Evolutionary conservation across 305 asterid genomes (phyloP).

Genomic region (Stenogyne calaminthoides): DNA sequence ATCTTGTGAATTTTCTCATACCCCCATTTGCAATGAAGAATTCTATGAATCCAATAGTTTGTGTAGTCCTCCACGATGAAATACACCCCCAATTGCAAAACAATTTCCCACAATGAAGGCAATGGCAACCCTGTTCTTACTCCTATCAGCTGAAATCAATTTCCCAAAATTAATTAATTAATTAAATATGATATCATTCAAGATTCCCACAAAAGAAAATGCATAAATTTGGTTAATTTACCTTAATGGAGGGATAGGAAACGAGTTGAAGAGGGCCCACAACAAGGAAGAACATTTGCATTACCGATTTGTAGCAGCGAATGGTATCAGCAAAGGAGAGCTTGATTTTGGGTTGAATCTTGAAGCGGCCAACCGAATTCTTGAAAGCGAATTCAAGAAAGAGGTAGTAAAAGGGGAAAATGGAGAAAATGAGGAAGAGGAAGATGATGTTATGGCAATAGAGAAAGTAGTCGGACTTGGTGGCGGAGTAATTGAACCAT

Average conservation of each 20-base stretch:
- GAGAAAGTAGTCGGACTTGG: constrained; percentile 82
- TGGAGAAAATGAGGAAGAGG: constrained; percentile 73
- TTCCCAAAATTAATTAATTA: neutral
- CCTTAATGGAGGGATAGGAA: constrained; percentile 83
- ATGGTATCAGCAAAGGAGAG: constrained; percentile 60
- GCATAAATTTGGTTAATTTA: constrained; percentile 22
- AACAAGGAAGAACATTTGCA: constrained; percentile 79
- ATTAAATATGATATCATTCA: neutral
- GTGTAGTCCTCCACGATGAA: constrained; percentile 86
- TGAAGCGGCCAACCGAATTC: constrained; percentile 46
- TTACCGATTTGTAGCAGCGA: constrained; percentile 75
- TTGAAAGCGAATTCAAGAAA: constrained; percentile 57
- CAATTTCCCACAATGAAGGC: constrained; percentile 79
- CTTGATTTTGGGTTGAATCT: constrained; percentile 82
- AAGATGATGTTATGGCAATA: constrained; percentile 86
- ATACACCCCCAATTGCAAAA: constrained; percentile 67
- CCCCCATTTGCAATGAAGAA: constrained; percentile 92
- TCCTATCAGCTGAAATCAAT: constrained; percentile 78
- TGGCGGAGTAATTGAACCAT: constrained; percentile 84
- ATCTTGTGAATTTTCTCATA: constrained; percentile 94
- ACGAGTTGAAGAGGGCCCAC: constrained; percentile 94
- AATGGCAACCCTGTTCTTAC: constrained; percentile 85
- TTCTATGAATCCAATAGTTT: constrained; percentile 93
- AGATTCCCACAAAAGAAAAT: constrained; percentile 18
- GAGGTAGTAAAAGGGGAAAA: constrained; percentile 70